Base-by-base conservation (phyloP, 108 stramenopile species). In the Aurantiochytrium sp. region DNA sequence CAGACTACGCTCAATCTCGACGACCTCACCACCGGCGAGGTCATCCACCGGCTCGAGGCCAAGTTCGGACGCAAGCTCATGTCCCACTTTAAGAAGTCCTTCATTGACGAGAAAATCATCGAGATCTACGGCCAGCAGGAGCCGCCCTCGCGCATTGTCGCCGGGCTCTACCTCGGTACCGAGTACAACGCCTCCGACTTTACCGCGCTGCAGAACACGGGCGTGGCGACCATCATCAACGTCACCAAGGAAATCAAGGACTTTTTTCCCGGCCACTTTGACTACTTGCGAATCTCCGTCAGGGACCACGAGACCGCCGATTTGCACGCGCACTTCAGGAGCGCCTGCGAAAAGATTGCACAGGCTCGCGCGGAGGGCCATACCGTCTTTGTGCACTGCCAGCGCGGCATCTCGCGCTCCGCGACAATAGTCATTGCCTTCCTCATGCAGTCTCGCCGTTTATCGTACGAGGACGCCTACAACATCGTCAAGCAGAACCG, bases 131-230 rank as follows among this genome's bases (percentile, higher is more conserved):
- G 73, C 39, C 73, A 81, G 73, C 73, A 81, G 45, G 73, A 81
- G 12, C 73, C 73, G 12, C 73, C 73, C 17, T 81, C 73, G 17
- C 73, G 39, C 42, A 81, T 81, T 2, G 39, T 48, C 1, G 73
- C 42, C 36, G 39, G 73, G 36, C 73, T 81, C 12, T 81, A 48
- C 45, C 3, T 81, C 12, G 73, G 73, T 12, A 81, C 73, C 39
- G 73, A 81, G 73, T 81, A 81, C 73, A 81, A 81, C 32, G 73
- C 73, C 12, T 81, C 73, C 6, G 45, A 81, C 30, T 81, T 81
- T 30, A 8, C 36, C 1, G 24, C n/a, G 45, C 73, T 81, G 21
- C 73, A 81, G 30, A 24, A 81, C 12, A 81, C 32, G 21, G 73
- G 45, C 2, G 45, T 81, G 10, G 32, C 73, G 19, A 48, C 39